phyloP scores from a whole-genome alignment of 2,329 filamentous ascomycete genomes.

The Geosmithia morbida region DNA sequence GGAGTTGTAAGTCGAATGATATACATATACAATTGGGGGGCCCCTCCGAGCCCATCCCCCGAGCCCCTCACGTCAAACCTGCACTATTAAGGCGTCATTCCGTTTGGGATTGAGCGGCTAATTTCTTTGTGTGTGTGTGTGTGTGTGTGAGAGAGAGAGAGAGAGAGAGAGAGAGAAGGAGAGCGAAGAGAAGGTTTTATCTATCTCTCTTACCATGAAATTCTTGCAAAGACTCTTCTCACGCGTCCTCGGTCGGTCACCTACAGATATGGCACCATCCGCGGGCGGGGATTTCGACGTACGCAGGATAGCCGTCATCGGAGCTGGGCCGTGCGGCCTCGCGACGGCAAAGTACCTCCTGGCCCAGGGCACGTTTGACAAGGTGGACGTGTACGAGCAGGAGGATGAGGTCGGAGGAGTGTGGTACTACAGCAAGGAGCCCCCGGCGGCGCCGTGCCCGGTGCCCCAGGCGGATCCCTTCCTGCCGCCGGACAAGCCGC shows the following conservation, averaged over 20 bases:
- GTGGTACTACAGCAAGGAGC: conserved; percentile 61
- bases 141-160: no score
- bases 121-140: no score
- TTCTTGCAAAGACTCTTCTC: not conserved
- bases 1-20: no score
- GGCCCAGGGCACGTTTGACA: conserved; percentile 52
- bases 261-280: not conserved
- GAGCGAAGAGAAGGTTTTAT: no score
- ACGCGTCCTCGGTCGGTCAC: not conserved
- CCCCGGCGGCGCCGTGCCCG: conserved; percentile 26
- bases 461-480: conserved; percentile 59
- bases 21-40: no score
- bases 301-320: conserved; percentile 59
- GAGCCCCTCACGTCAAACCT: no score
- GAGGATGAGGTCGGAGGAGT: conserved; percentile 63
- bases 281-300: conserved; percentile 26
- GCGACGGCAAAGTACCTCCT: conserved; percentile 67
- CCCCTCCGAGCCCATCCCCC: no score
- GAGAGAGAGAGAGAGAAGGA: not conserved
- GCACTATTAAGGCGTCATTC: no score
- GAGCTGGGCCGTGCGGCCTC: conserved; percentile 69
- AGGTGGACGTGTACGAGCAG: conserved; percentile 72
- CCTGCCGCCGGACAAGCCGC: conserved; percentile 47
- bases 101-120: no score
- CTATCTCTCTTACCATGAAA: no score